phyloP scores from a whole-genome alignment of 2,329 filamentous ascomycete genomes.

The Xylariaceae sp. region DNA sequence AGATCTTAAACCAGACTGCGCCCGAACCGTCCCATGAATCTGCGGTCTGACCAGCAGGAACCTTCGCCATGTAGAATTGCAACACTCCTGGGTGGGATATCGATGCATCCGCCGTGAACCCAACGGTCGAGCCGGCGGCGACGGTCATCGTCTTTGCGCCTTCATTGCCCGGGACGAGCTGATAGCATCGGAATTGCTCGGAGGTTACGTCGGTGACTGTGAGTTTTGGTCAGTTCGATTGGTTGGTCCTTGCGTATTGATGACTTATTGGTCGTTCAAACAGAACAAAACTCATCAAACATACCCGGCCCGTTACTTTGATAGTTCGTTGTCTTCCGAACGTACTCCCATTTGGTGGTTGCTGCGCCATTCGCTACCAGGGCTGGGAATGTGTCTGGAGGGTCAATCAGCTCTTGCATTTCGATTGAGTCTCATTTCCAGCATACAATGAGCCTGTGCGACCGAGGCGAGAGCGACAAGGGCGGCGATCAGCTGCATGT shows the following conservation, averaged over 20 bases:
- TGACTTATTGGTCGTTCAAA: too few species aligned
- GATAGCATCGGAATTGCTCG: slow-evolving; percentile 48
- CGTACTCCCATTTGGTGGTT: slow-evolving; percentile 42
- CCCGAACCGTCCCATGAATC: slow-evolving; percentile 36
- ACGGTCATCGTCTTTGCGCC: slow-evolving; percentile 40
- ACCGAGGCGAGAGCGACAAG: slow-evolving; percentile 25
- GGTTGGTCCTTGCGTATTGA: neutral
- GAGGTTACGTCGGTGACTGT: slow-evolving; percentile 44
- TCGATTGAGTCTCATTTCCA: neutral
- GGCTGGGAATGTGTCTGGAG: slow-evolving; percentile 39
- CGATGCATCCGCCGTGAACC: slow-evolving; percentile 40
- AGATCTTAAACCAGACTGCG: slow-evolving; percentile 42
- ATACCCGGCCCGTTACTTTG: slow-evolving; percentile 42
- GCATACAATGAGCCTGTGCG: slow-evolving; percentile 37
- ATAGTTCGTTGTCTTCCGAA: slow-evolving; percentile 47
- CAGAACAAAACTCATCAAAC: neutral
- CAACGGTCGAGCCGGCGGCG: slow-evolving; percentile 41
- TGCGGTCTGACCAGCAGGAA: slow-evolving; percentile 34
- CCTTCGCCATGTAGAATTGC: slow-evolving; percentile 39
- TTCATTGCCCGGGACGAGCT: slow-evolving; percentile 38
- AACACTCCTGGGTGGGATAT: slow-evolving; percentile 41
- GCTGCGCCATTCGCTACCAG: slow-evolving; percentile 31
- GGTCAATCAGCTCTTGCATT: neutral
- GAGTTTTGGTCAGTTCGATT: neutral
- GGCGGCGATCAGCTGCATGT: slow-evolving; percentile 24